These are phyloP conservation scores for Penicillium daleae DNA, from an alignment of 495 filamentous ascomycete genomes.

Conservation along the genomic window DNA sequence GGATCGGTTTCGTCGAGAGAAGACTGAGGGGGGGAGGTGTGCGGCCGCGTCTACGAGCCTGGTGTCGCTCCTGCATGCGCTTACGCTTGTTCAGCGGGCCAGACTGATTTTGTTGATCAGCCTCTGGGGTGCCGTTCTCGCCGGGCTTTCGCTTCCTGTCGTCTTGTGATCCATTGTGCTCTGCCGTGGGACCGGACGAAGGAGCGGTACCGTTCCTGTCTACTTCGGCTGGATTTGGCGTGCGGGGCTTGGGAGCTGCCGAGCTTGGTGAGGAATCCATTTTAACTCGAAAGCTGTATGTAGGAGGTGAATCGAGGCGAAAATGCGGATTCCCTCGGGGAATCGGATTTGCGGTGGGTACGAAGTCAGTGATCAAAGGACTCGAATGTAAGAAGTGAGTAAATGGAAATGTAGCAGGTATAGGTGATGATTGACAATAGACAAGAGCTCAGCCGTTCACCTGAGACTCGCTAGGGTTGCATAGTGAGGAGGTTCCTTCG, in stretches of 20 bases:
- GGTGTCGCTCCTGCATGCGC: slow-evolving; percentile 50
- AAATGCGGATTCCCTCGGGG: background rate
- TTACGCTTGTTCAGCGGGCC: slow-evolving; percentile 43
- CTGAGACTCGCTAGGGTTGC: background rate
- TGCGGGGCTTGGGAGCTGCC: slow-evolving; percentile 8
- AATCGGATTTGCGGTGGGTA: slow-evolving; percentile 1
- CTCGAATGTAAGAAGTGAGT: background rate
- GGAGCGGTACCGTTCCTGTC: slow-evolving; percentile 16
- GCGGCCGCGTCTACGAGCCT: slow-evolving; percentile 44
- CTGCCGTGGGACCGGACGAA: slow-evolving; percentile 9
- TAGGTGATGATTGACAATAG: background rate
- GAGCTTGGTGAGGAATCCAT: slow-evolving; percentile 17
- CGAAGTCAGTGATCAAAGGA: slow-evolving; percentile 4
- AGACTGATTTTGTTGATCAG: slow-evolving; percentile 24
- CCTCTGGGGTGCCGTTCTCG: slow-evolving; percentile 25
- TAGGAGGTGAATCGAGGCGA: background rate
- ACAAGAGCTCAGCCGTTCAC: background rate
- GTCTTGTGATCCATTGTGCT: slow-evolving; percentile 25
- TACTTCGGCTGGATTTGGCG: background rate
- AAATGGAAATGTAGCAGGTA: background rate
- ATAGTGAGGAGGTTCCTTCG: background rate
- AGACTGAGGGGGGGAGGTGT: slow-evolving; percentile 47
- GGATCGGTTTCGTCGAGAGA: slow-evolving; percentile 47
- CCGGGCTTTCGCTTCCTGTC: slow-evolving; percentile 34
- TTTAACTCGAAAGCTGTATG: slow-evolving; percentile 4